Evolutionary conservation across 768 basidiomycete genomes (phyloP), one percentile per base, ranked within the genome.

Genomic region (Butyriboletus loyo): DNA sequence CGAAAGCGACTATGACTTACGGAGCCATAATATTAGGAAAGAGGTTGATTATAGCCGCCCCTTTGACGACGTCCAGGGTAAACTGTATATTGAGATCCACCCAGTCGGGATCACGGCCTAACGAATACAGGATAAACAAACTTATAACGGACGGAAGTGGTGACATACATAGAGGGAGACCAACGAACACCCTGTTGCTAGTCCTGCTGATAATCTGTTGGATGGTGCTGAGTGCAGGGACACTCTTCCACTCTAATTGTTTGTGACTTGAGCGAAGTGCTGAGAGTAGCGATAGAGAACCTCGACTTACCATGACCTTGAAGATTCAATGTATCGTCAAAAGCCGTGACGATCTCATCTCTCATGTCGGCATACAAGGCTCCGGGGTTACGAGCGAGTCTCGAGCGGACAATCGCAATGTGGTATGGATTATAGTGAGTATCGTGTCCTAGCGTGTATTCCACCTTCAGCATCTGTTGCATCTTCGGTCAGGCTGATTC

Each of bases 301-400:
- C 7, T 25, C 5, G 14, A 13, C 42, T 54, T 22, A 66, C 64
- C 65, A n/a, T 66, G 17, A 17, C 45, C 60, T 22, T 24, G 38
- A 14, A 57, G 52, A 14, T 56, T 37, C 10, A 83, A 63, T 34
- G 66, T 56, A 5, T 76, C 76, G 1, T 65, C 59, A 48, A 80
- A 75, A 0, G 81, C 68, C 0, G 59, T 49, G 1, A 58, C 44
- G 15, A 82, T 64, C 56, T 84, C 83, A 28, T 78, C 74, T 7
- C 64, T 68, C 9, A 82, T 58, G 22, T 74, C 71, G 0, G 71
- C 65, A 52, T 79, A 74, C 3, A 73, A 56, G 4, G 48, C 52
- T 2, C 60, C 67, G 10, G 82, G 62, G 44, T 73, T 74, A 5
- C 78, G 69, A 13, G 70, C 72, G 6, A 76, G 54, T 24, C 63